A percentile compares a stretch with the other conserved stretches of the same genome.
Evolutionary conservation across 257 asterid genomes (phyloP).

Genomic region (Scutellaria galericulata): DNA sequence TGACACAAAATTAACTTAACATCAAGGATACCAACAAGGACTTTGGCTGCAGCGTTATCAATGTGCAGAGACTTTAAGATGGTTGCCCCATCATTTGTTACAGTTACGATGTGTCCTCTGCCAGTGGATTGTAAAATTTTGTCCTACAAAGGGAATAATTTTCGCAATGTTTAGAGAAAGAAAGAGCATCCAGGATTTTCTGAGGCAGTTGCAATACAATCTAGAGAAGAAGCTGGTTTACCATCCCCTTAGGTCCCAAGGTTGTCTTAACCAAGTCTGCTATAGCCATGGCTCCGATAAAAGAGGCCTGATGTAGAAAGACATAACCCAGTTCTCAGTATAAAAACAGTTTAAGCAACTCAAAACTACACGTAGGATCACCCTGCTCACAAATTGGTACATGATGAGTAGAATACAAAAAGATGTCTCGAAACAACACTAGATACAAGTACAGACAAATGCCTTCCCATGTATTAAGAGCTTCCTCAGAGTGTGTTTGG

Average conservation of each 20-base stretch:
- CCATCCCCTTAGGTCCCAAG: conserved; percentile 97
- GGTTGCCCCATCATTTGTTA: conserved; percentile 98
- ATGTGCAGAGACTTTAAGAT: conserved; percentile 95
- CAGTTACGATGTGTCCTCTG: conserved; percentile 78
- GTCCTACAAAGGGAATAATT: conserved; percentile 53
- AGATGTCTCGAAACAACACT: conserved; percentile 1
- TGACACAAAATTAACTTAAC: background rate
- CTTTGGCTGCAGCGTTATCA: conserved; percentile 98
- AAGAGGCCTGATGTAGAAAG: conserved; percentile 63
- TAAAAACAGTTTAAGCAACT: conserved; percentile 5
- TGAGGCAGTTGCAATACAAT: conserved; percentile 5
- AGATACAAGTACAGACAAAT: background rate
- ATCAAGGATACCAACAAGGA: conserved; percentile 87
- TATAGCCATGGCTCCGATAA: conserved; percentile 91
- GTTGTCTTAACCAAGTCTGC: conserved; percentile 94
- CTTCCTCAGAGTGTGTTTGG: background rate
- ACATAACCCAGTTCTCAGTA: conserved; percentile 29
- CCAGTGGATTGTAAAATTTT: conserved; percentile 92
- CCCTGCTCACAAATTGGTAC: conserved; percentile 3
- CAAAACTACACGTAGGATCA: background rate
- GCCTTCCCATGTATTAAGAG: background rate
- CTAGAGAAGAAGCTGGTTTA: conserved; percentile 32
- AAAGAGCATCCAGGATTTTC: background rate
- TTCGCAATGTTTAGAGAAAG: background rate
- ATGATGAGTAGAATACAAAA: conserved; percentile 1